Conservation (phyloP, 1,139 yeast genomes). For the Zygosaccharomyces pseudobailii region DNA sequence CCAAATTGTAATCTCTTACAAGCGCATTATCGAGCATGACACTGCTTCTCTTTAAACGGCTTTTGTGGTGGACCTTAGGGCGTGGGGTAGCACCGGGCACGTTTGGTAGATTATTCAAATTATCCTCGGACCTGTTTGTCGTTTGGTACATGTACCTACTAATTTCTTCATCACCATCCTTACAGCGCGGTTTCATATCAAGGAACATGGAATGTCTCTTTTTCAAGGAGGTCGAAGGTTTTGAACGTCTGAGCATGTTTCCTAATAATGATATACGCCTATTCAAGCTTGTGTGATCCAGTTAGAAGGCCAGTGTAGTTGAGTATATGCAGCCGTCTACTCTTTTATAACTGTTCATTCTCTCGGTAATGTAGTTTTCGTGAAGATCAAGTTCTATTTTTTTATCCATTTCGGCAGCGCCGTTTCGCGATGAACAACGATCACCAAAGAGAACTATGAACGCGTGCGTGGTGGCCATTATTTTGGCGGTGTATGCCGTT, state of each 20-base stretch:
- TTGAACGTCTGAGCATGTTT: conserved; percentile 15
- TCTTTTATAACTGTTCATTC: not conserved
- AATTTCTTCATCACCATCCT: conserved; percentile 2
- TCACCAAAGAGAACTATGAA: not conserved
- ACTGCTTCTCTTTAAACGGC: conserved; percentile 23
- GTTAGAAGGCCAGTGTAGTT: no score
- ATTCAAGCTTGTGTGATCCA: no score
- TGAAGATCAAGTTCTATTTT: conserved; percentile 1
- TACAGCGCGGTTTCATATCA: conserved; percentile 7
- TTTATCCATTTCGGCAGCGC: not conserved
- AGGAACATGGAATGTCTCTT: conserved; percentile 24
- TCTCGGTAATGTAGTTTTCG: not conserved
- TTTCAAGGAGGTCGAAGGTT: conserved; percentile 9
- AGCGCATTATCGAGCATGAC: conserved; percentile 24
- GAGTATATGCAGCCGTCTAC: not conserved
- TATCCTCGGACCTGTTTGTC: conserved; percentile 10
- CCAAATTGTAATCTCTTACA: conserved; percentile 27
- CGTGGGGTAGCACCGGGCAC: conserved; percentile 3
- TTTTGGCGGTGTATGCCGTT: conserved; percentile 5
- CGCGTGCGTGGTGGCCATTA: conserved; percentile 5
- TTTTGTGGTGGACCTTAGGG: not conserved
- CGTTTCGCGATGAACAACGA: not conserved
- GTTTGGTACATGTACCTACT: conserved; percentile 6
- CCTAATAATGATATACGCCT: no score
- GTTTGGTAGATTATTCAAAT: conserved; percentile 1